Conservation (phyloP, 257 asterid genomes). For the Lithospermum erythrorhizon region DNA sequence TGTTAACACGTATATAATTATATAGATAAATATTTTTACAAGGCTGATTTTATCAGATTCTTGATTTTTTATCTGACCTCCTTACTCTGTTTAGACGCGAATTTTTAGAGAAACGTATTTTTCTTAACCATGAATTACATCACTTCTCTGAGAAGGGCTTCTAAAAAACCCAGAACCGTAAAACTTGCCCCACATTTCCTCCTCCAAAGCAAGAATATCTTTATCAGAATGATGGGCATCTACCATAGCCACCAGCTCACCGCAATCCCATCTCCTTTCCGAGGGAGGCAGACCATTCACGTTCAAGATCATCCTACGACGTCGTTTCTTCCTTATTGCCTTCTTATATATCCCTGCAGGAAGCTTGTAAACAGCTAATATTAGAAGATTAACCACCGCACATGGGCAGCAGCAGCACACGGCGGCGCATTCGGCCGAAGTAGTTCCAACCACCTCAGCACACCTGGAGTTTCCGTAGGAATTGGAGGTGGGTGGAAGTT, state of each 20-base stretch:
- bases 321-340: constrained; percentile 46
- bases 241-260: constrained; percentile 18
- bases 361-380: constrained; percentile 49
- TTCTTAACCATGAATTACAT: constrained; percentile 4
- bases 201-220: constrained; percentile 55
- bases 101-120: too few relatives aligned
- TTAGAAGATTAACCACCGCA: constrained; percentile 44
- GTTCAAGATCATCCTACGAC: constrained; percentile 20
- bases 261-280: constrained; percentile 21
- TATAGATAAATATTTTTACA: not conserved
- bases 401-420: constrained; percentile 85
- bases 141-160: constrained; percentile 50
- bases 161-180: constrained; percentile 77
- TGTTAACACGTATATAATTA: not conserved
- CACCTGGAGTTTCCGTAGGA: constrained; percentile 16
- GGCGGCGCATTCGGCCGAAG: constrained; percentile 79
- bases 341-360: constrained; percentile 71
- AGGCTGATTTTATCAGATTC: not conserved
- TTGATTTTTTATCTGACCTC: constrained; percentile 3
- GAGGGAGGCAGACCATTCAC: constrained; percentile 13
- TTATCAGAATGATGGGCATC: constrained; percentile 19
- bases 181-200: constrained; percentile 66
- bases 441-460: constrained; percentile 71
- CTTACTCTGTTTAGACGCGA: too few relatives aligned
- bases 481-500: not conserved